These are phyloP conservation scores for Trichoderma afroharzianum DNA, from an alignment of 2,329 filamentous ascomycete genomes.

Conservation along the genomic window DNA sequence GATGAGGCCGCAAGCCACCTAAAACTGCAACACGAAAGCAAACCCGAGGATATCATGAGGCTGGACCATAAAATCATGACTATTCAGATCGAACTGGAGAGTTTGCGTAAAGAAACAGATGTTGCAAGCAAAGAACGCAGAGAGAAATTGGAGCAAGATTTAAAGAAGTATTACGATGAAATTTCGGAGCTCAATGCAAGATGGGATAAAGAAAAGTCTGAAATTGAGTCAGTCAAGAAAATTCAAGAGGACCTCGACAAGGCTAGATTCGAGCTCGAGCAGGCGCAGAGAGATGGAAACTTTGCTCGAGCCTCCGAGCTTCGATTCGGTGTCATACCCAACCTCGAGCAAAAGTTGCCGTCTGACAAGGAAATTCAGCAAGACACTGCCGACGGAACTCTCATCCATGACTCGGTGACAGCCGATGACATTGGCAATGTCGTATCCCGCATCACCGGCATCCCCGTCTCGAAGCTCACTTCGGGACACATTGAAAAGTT, in stretches of 20 bases:
- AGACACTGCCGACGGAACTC: conserved; percentile 43
- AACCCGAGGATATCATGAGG: conserved; percentile 88
- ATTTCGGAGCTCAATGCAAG: conserved; percentile 69
- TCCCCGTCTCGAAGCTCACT: conserved; percentile 88
- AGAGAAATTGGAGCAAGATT: conserved; percentile 74
- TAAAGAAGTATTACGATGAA: conserved; percentile 75
- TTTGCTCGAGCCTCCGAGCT: conserved; percentile 89
- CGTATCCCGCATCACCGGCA: conserved; percentile 86
- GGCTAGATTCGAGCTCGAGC: conserved; percentile 79
- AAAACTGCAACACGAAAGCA: conserved; percentile 91
- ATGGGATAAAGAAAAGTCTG: conserved; percentile 85
- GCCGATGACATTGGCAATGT: conserved; percentile 91
- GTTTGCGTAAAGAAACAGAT: conserved; percentile 89
- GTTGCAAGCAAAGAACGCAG: conserved; percentile 82
- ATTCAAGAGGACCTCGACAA: conserved; percentile 85
- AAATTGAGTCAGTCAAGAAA: conserved; percentile 83
- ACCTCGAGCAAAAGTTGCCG: conserved; percentile 73
- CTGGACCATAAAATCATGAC: conserved; percentile 96
- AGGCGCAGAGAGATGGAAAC: conserved; percentile 81
- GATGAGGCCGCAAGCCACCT: conserved; percentile 92
- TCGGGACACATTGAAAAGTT: conserved; percentile 92
- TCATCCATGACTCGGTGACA: conserved; percentile 93
- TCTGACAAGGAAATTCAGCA: conserved; percentile 58
- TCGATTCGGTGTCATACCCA: conserved; percentile 81
- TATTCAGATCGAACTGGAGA: conserved; percentile 94